Percentiles rank a stretch among this genome's conserved stretches.
These are phyloP conservation scores for Dentipellis fragilis DNA, from an alignment of 768 basidiomycete species.

Conservation along the genomic window DNA sequence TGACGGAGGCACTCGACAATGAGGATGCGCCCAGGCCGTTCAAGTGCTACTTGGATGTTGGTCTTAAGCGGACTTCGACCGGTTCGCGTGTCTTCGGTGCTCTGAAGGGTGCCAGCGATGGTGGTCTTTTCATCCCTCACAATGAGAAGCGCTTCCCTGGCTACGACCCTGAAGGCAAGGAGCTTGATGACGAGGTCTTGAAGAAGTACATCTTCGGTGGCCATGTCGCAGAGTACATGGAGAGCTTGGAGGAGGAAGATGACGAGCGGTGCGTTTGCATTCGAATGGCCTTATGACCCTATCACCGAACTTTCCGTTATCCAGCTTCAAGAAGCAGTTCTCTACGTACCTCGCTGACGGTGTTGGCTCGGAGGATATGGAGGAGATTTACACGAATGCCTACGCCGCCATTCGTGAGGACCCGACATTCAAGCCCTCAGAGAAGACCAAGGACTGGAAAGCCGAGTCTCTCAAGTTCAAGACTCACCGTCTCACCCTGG, in stretches of 20 bases:
- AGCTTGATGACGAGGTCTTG: conserved; percentile 86
- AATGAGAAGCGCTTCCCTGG: conserved; percentile 98
- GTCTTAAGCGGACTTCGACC: conserved; percentile 94
- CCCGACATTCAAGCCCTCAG: conserved; percentile 80
- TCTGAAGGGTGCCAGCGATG: conserved; percentile 96
- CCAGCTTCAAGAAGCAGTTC: conserved; percentile 96
- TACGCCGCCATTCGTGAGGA: conserved; percentile 95
- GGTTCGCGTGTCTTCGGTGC: conserved; percentile 97
- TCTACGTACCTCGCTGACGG: conserved; percentile 91
- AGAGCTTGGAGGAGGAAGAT: conserved; percentile 97
- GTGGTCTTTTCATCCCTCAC: conserved; percentile 97
- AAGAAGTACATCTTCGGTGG: conserved; percentile 98
- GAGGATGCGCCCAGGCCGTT: conserved; percentile 97
- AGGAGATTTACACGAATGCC: conserved; percentile 89
- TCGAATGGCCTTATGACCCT: neutral
- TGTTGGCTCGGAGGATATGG: conserved; percentile 91
- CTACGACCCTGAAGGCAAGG: conserved; percentile 86
- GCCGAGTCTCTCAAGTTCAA: conserved; percentile 70
- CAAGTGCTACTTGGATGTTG: conserved; percentile 98
- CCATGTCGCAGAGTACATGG: conserved; percentile 99
- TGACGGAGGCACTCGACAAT: conserved; percentile 81
- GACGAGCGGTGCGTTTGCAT: conserved; percentile 70
- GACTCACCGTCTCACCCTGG: conserved; percentile 57
- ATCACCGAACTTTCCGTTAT: conserved; percentile 6
- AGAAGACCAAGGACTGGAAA: conserved; percentile 90